phyloP scores from a whole-genome alignment of 176 grass and related monocot genomes.

The Musa itinerans region DNA sequence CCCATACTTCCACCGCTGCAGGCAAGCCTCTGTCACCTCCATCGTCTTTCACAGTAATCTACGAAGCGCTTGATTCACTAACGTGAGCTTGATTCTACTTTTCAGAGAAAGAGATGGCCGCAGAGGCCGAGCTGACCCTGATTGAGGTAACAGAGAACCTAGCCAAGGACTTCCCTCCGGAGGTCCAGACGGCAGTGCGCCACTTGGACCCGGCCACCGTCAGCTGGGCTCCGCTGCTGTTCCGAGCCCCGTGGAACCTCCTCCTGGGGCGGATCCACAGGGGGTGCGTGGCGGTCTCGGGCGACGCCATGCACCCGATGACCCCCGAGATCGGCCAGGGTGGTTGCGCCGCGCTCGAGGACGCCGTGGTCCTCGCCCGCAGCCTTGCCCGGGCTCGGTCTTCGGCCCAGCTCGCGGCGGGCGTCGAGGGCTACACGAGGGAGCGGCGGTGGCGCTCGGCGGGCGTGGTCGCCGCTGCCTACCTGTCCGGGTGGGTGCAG shows the following conservation, averaged over 20 bases:
- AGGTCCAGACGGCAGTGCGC: neutral
- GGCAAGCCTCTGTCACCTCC: constrained; percentile 5
- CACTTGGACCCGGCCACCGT: constrained; percentile 9
- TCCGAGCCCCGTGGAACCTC: constrained; percentile 24
- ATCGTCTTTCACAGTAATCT: no score
- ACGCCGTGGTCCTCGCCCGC: constrained; percentile 29
- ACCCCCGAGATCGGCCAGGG: constrained; percentile 25
- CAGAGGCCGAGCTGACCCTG: constrained; percentile 8
- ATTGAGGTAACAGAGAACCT: constrained; percentile 10
- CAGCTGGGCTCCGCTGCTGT: constrained; percentile 23
- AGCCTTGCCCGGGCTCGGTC: neutral
- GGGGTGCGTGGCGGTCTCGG: constrained; percentile 23
- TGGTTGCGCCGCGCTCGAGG: constrained; percentile 33
- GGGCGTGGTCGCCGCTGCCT: constrained; percentile 23
- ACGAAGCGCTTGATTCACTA: no score
- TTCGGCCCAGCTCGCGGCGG: neutral
- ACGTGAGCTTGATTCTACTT: no score
- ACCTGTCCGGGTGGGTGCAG: constrained; percentile 22
- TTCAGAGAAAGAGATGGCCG: constrained; percentile 29
- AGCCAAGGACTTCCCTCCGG: constrained; percentile 17
- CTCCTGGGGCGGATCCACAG: constrained; percentile 14
- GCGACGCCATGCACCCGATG: constrained; percentile 33
- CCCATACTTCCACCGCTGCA: constrained; percentile 11
- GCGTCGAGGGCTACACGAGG: constrained; percentile 13
- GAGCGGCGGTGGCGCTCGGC: constrained; percentile 24